Evolutionary conservation across 768 basidiomycete genomes (phyloP).

Genomic region (Trametes gibbosa): DNA sequence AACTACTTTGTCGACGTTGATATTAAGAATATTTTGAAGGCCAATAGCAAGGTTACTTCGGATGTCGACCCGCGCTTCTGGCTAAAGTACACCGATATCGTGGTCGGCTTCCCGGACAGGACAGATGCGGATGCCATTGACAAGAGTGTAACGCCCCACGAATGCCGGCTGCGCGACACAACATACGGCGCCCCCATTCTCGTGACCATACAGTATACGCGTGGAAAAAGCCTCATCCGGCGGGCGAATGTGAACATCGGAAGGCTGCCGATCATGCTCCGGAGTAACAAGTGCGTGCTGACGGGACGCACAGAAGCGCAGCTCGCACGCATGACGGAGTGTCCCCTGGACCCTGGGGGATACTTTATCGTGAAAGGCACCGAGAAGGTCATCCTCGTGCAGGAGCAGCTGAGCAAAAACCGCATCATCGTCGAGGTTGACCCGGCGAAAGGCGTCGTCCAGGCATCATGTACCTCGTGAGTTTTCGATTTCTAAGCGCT

Average conservation of each 20-base stretch:
- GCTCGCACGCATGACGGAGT: slow-evolving; percentile 93
- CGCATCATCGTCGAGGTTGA: slow-evolving; percentile 98
- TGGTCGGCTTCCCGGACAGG: slow-evolving; percentile 88
- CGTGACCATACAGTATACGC: slow-evolving; percentile 93
- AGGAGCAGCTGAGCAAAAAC: slow-evolving; percentile 98
- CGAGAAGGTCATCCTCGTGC: slow-evolving; percentile 98
- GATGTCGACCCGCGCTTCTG: slow-evolving; percentile 97
- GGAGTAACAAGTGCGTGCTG: slow-evolving; percentile 92
- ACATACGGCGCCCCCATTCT: slow-evolving; percentile 92
- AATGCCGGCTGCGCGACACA: slow-evolving; percentile 93
- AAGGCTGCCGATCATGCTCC: slow-evolving; percentile 91
- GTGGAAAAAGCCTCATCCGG: slow-evolving; percentile 85
- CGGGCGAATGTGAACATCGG: slow-evolving; percentile 84
- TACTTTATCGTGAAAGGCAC: slow-evolving; percentile 99
- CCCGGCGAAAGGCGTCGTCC: slow-evolving; percentile 81
- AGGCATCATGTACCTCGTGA: slow-evolving; percentile 95
- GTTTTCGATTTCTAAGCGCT: slow-evolving; percentile 31
- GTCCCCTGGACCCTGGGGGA: slow-evolving; percentile 98
- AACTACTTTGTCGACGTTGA: slow-evolving; percentile 98
- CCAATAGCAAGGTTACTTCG: slow-evolving; percentile 90
- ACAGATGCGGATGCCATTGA: slow-evolving; percentile 79
- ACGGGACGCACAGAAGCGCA: slow-evolving; percentile 73
- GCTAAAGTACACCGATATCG: slow-evolving; percentile 95
- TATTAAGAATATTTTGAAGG: slow-evolving; percentile 93
- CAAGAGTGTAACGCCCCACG: slow-evolving; percentile 89